A percentile compares a stretch with the other conserved stretches of the same genome.
Evolutionary conservation across 2,329 filamentous ascomycete species (phyloP).

Genomic region (Escovopsis sp.): DNA sequence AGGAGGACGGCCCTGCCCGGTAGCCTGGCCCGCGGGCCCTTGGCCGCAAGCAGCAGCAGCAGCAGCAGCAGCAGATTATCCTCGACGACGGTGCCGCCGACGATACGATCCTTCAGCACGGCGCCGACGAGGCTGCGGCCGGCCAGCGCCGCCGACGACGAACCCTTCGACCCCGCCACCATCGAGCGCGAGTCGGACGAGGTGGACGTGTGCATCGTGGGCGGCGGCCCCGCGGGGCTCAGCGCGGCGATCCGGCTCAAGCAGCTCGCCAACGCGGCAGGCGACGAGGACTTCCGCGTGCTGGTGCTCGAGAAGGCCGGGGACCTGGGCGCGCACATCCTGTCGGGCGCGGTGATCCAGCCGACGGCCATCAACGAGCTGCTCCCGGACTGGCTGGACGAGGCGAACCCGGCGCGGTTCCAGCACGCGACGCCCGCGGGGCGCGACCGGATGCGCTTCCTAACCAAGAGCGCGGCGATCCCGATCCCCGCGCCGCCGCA

Average conservation of each 20-base stretch:
- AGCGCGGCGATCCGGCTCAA: constrained; percentile 89
- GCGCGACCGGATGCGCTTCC: constrained; percentile 80
- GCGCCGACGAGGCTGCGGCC: constrained; percentile 11
- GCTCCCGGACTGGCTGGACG: constrained; percentile 82
- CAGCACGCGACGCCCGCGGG: constrained; percentile 73
- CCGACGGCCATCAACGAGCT: constrained; percentile 79
- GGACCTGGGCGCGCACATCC: constrained; percentile 85
- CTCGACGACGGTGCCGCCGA: constrained; percentile 7
- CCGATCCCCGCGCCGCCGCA: constrained; percentile 82
- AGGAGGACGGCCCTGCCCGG: constrained; percentile 8
- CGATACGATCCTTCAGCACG: constrained; percentile 23
- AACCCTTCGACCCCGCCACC: constrained; percentile 47
- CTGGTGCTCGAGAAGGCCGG: constrained; percentile 88
- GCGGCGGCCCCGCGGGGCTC: constrained; percentile 86
- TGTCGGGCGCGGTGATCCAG: constrained; percentile 91
- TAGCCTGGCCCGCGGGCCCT: constrained; percentile 1
- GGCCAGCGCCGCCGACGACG: constrained; percentile 27
- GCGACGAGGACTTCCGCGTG: constrained; percentile 91
- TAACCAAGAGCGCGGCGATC: constrained; percentile 66
- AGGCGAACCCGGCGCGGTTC: constrained; percentile 79
- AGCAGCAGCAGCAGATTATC: too few relatives aligned
- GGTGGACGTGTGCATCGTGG: constrained; percentile 94
- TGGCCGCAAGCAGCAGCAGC: too few relatives aligned
- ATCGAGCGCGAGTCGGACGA: constrained; percentile 82
- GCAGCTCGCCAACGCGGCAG: constrained; percentile 85